Conservation (phyloP, 257 asterid species). For the Primulina tabacum region DNA sequence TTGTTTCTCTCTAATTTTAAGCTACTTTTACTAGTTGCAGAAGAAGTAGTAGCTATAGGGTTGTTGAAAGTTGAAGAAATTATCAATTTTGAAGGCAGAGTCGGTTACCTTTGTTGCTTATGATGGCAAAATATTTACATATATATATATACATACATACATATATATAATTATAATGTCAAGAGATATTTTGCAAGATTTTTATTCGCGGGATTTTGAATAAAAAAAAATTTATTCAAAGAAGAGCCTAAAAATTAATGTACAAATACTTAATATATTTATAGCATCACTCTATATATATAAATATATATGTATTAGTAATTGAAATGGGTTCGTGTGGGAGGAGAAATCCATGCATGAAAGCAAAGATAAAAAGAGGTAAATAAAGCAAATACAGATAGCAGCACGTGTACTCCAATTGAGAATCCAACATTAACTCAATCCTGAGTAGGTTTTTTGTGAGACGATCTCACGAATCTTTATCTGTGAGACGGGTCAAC, state of each 20-base stretch:
- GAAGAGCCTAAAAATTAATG: too few relatives aligned
- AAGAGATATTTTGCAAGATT: too few relatives aligned
- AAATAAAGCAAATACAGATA: slow-evolving; percentile 29
- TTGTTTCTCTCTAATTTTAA: slow-evolving; percentile 20
- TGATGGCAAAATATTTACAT: slow-evolving; percentile 16
- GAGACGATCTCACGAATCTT: too few relatives aligned
- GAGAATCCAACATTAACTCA: too few relatives aligned
- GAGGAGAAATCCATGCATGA: slow-evolving; percentile 33
- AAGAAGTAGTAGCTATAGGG: slow-evolving; percentile 35
- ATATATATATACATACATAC: too few relatives aligned
- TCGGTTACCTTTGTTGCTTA: slow-evolving; percentile 32
- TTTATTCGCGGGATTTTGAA: too few relatives aligned
- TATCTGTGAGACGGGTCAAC: too few relatives aligned
- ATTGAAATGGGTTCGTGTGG: slow-evolving; percentile 11
- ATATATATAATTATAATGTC: too few relatives aligned
- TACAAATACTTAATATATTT: too few relatives aligned
- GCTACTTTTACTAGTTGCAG: slow-evolving; percentile 24
- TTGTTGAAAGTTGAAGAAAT: slow-evolving; percentile 43
- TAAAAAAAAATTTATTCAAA: too few relatives aligned
- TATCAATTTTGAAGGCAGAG: slow-evolving; percentile 31
- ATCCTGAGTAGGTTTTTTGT: too few relatives aligned
- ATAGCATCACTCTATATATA: too few relatives aligned
- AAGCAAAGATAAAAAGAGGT: slow-evolving; percentile 17
- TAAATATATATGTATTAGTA: background rate
- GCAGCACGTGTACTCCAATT: slow-evolving; percentile 44